Evolutionary conservation across 805 yeast species (phyloP), one percentile per base, ranked within the genome.

Genomic region (Candida incommunis): DNA sequence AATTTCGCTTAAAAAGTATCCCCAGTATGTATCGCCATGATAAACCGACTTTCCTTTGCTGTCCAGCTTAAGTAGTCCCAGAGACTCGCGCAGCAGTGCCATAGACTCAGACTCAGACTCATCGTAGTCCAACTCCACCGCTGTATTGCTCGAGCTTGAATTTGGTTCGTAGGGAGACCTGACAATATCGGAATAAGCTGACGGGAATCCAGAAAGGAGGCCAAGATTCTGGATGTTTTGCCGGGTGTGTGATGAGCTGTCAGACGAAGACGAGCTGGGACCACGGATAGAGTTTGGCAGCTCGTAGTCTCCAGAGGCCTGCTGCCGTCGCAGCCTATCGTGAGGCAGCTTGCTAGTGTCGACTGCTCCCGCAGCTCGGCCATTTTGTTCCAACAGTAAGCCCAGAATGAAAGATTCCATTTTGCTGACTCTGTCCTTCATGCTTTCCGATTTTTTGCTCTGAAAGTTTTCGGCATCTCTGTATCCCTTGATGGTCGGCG

Each of bases 21-120:
- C 61, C 64, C 64, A 60, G 42, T 60, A 62, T 2, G 63, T 57
- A 35, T 56, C 62, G 9, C 64, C 64, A 40, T 60, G 63, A 46
- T 60, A 60, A 21, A 59, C 46, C 7, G 59, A 51, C 37, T 60
- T 53, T 13, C 64, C 64, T 41, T 53, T 47, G 13, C 47, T 47
- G 24, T 61, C 62, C n/a, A 60, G 52, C 45, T 60, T 60, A 49
- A 60, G 52, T 59, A 60, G 52, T 3, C 64, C 64, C 22, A 60
- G 52, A 13, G 61, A 54, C 41, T 60, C 58, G 5, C 57, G 48
- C 20, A 60, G 49, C 20, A 41, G 31, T 5, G 37, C 37, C 37
- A 31, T 31, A 7, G 37, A 44, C 22, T 50, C 51, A 4, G 24
- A 25, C 4, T 35, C 43, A 4, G 26, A 26, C 4, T 35, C 43